Evolutionary conservation across 2,329 filamentous ascomycete genomes (phyloP), one percentile per base, ranked within the genome.

Genomic region (Reticulascus tulasneorum): DNA sequence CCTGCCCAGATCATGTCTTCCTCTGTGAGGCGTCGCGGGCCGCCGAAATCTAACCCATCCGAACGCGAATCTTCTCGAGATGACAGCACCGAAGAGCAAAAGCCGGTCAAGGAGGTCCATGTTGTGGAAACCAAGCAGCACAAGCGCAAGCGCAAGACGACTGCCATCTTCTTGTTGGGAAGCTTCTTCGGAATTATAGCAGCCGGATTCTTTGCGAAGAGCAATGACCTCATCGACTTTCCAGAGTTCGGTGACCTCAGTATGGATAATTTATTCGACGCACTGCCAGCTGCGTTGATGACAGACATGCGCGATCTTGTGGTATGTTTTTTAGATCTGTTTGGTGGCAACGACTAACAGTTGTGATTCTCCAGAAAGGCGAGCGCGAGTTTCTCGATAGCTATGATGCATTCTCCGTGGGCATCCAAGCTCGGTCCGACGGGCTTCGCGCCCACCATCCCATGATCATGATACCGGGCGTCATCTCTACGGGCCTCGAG

Each of bases 401-500:
- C 52, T 95, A 95, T 63, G 93, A 98, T 66, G 86, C 90, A 6
- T 98, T 98, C 55, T 79, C 89, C 1, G 86, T 97, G 29, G 94
- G 93, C 6, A 66, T 93, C 20, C 86, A 94, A 52, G 83, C 90
- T 15, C 81, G 81, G 24, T 68, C 81, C 5, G 85, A 96, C 58
- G 94, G 94, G 2, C 73, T 97, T 13, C 61, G 75, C 30, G 91
- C 86, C 12, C 75, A 86, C 40, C 89, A 96, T 51, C 88, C 93
- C 2, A 82, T 98, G 44, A 86, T 98, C 46, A 97, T 98, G 91
- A 82, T 98, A 9, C 93, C 93, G 0, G 93, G 93, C 5, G 93
- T 98, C 40, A 98, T 98, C 49, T 97, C 93, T 0, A 97, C 93
- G 0, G 93, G 93, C 2, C 75, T 98, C 17, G 93, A 98, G 63